Evolutionary conservation across 192 early-diverging fungal species (phyloP), one percentile per base, ranked within the genome.

Genomic region (Gamsiella multidivaricata): DNA sequence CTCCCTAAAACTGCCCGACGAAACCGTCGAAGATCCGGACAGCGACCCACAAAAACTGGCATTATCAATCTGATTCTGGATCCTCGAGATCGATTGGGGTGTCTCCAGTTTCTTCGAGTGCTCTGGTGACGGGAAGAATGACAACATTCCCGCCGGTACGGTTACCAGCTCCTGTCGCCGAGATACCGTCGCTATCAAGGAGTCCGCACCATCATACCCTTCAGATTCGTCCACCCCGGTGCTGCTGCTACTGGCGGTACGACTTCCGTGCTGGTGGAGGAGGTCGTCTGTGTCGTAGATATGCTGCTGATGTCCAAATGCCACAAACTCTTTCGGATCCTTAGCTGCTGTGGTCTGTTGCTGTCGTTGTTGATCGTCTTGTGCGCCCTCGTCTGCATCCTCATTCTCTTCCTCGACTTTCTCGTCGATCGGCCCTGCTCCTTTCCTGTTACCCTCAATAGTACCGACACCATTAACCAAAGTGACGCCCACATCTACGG

Each of bases 31-130:
- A 1, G 74, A 34, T 5, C 57, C 51, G 3, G 58, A 68, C 14
- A 47, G 43, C 3, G 63, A 65, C 8, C 53, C 29, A 33, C 26
- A 32, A 23, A 51, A 60, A 29, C n/a, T 25, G 23, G 33, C 42
- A 1, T 18, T 23, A 8, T 55, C 55, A 22, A 52, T 66, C 23
- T 54, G 74, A 32, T 46, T 31, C 54, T 62, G 74, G 4, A 69
- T 23, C 23, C 55, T 61, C 18, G 73, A 61, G 36, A 78, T 78
- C 10, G 74, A 78, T 37, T 69, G 60, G 3, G 74, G 74, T 20
- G 74, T 78, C 47, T 78, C 74, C 29, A 78, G 41, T 20, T 33
- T 55, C 41, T 69, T 68, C 29, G 65, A 69, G 34, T 78, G 65
- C 34, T 78, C 65, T 0, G 65, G 60, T 0, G 74, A 78, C 9